Conservation (phyloP, 106 monocot genomes). For the Xerophyta viscosa region DNA sequence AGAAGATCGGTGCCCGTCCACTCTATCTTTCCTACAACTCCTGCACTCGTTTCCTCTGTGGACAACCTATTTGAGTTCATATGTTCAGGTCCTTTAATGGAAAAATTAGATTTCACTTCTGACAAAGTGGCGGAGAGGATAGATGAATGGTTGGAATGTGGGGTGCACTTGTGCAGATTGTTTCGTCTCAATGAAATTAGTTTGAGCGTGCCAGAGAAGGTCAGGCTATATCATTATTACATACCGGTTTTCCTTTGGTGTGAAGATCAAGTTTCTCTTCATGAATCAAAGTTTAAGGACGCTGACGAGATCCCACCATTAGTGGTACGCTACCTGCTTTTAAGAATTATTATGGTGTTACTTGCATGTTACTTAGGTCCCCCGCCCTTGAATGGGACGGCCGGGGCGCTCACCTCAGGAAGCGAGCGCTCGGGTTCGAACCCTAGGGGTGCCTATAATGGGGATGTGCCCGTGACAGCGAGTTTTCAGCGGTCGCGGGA, state of each 20-base stretch:
- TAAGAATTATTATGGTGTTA: neutral
- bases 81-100: constrained; percentile 60
- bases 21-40: constrained; percentile 25
- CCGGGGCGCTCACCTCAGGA: too few relatives aligned
- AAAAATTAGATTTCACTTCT: constrained; percentile 48
- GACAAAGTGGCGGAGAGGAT: constrained; percentile 55
- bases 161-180: constrained; percentile 47
- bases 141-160: constrained; percentile 67
- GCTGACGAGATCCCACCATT: constrained; percentile 70
- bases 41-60: constrained; percentile 67
- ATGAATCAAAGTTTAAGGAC: constrained; percentile 40
- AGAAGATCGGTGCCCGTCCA: neutral
- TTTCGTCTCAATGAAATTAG: constrained; percentile 57
- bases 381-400: too few relatives aligned
- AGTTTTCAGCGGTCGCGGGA: too few relatives aligned
- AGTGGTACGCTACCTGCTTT: constrained; percentile 40
- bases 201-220: constrained; percentile 53
- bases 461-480: too few relatives aligned
- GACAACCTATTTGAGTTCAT: constrained; percentile 75
- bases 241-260: constrained; percentile 94
- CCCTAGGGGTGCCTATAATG: too few relatives aligned
- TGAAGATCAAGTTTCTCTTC: constrained; percentile 56
- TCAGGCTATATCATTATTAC: constrained; percentile 84
- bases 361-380: neutral
- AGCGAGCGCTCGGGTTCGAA: too few relatives aligned